Conservation (phyloP, 176 grass and related monocot genomes). For the Bothriochloa decipiens region DNA sequence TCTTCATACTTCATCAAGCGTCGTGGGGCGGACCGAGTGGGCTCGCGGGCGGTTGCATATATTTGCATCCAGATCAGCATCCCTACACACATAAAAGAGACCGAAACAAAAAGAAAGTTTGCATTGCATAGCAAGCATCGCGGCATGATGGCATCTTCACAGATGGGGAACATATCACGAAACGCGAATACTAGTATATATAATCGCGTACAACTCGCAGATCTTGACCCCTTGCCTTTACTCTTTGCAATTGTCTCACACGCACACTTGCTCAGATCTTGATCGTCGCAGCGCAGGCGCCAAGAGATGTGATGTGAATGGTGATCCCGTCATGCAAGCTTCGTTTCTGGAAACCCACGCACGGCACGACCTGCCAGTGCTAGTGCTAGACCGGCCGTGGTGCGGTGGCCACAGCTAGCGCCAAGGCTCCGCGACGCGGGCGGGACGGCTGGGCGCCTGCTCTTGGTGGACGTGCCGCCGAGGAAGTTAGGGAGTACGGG, state of each 20-base stretch:
- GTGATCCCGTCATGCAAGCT: background rate
- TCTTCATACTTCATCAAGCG: background rate
- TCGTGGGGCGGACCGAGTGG: background rate
- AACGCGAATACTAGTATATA: background rate
- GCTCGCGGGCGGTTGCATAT: background rate
- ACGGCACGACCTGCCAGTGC: background rate
- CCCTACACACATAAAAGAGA: no score
- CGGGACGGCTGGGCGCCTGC: background rate
- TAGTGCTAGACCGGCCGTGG: background rate
- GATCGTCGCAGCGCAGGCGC: background rate
- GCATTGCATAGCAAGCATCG: background rate
- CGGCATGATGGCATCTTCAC: background rate
- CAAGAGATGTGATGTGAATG: background rate
- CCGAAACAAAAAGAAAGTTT: background rate
- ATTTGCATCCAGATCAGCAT: no score
- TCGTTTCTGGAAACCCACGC: background rate
- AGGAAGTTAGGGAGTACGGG: background rate
- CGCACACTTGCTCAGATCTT: background rate
- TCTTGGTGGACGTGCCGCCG: background rate
- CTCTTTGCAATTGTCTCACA: background rate
- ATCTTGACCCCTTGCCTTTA: background rate
- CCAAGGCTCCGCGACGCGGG: background rate
- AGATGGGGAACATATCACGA: constrained; percentile 17
- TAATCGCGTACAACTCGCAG: background rate
- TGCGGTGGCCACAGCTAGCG: background rate